Evolutionary conservation across 2,329 filamentous ascomycete species (phyloP), one percentile per base, ranked within the genome.

Genomic region (Cercospora sesami): DNA sequence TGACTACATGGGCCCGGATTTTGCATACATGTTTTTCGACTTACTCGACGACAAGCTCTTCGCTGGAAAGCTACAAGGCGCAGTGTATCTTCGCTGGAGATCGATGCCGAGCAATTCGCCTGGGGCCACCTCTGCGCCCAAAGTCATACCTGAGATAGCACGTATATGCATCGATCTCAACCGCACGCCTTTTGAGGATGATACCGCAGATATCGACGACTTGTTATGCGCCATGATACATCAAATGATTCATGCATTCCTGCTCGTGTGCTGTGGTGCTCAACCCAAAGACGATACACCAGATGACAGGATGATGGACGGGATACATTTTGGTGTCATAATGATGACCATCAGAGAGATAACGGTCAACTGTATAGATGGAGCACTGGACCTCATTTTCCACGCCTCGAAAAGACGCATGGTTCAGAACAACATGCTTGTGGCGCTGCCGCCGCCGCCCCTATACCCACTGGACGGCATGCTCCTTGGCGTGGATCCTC

Each of bases 211-310:
- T 21, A 72, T 78, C 4, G 75, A 78, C 58, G 75, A 79, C 10
- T 72, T 81, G 28, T 68, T 82, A 14, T 79, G 78, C 16, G 74
- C 71, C 5, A 69, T 82, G 48, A 77, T 83, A 5, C 81, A 83
- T 65, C 81, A 83, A 55, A 82, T 82, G 81, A 81, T 82, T 39
- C 81, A 83, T 60, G 80, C 80, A 14, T 83, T 79, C 71, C 80
- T 82, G 65, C 74, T 82, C 3, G 74, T 81, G n/a, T 78, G 78
- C 61, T 82, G 81, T 60, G 79, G 79, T 8, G 75, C 76, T 2
- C 76, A 79, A 64, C 71, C 75, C 14, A 75, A 76, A 33, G 74
- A 75, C 5, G 73, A 72, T 0, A 74, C 68, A 26, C 68, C 68
- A 36, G 80, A 81, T 39, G 78, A 76, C 3, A 74, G 80, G 8